Conservation (phyloP, 495 filamentous ascomycete genomes). For the Staphylotrichum longicolle region DNA sequence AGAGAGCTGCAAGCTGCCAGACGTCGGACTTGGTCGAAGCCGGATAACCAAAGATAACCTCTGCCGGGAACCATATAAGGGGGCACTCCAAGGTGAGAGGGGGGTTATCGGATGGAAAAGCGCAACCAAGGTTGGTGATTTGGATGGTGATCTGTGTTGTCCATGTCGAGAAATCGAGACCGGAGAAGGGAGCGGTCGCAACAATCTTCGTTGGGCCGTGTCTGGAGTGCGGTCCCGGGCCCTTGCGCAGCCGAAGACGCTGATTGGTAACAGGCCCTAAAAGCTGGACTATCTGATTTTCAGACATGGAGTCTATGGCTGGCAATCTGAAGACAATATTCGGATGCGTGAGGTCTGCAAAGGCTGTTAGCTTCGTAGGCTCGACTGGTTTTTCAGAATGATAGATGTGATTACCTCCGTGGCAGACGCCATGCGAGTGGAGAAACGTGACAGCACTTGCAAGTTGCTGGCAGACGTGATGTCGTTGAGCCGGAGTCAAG, state of each 20-base stretch:
- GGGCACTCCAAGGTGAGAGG: constrained; percentile 3
- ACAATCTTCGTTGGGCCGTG: constrained; percentile 4
- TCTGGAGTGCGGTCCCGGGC: constrained; percentile 9
- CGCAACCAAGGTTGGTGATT: constrained; percentile 13
- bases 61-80: constrained; percentile 2
- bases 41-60: constrained; percentile 1
- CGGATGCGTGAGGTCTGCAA: constrained; percentile 2
- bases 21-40: constrained; percentile 9
- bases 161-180: constrained; percentile 1
- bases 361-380: not conserved
- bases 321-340: constrained; percentile 4
- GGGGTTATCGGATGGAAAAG: not conserved
- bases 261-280: constrained; percentile 2
- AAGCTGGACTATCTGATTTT: constrained; percentile 2
- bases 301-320: not conserved
- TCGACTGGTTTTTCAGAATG: not conserved
- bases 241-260: constrained; percentile 4
- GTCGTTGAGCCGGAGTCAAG: constrained; percentile 11
- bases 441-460: constrained; percentile 13
- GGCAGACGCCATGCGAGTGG: constrained; percentile 11
- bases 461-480: constrained; percentile 3
- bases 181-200: constrained; percentile 2
- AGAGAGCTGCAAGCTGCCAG: constrained; percentile 12
- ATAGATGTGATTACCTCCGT: constrained; percentile 1
- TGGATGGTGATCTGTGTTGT: not conserved